These are phyloP conservation scores for Globisporangium spiculum DNA, from an alignment of 352 stramenopile species.

Conservation along the genomic window DNA sequence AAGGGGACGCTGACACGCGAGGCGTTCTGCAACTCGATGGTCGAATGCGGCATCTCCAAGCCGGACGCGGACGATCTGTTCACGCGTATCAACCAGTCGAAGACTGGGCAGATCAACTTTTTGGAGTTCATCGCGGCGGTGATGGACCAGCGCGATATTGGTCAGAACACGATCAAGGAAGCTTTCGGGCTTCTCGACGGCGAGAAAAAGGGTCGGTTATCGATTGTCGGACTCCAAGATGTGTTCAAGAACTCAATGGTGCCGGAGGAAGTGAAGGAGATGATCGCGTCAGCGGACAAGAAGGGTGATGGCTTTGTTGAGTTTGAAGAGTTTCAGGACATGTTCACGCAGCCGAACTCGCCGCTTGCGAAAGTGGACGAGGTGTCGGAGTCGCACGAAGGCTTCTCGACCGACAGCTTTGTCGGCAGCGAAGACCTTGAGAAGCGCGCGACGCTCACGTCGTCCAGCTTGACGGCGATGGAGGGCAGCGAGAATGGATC, in stretches of 20 bases:
- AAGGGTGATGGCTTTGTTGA: conserved; percentile 82
- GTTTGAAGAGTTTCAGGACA: conserved; percentile 89
- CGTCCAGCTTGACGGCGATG: conserved; percentile 8
- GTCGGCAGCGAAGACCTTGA: conserved; percentile 22
- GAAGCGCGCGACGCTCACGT: conserved; percentile 23
- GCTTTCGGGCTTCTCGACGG: conserved; percentile 88
- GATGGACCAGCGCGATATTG: conserved; percentile 87
- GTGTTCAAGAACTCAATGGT: conserved; percentile 89
- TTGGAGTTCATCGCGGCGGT: conserved; percentile 95
- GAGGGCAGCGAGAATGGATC: conserved; percentile 6
- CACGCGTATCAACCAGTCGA: conserved; percentile 74
- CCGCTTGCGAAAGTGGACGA: conserved; percentile 39
- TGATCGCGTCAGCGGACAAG: conserved; percentile 86
- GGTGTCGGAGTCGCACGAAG: conserved; percentile 23
- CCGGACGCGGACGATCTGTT: conserved; percentile 83
- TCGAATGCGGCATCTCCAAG: conserved; percentile 80
- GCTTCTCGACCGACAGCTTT: conserved; percentile 17
- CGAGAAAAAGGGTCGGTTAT: conserved; percentile 90
- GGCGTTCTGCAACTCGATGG: conserved; percentile 91
- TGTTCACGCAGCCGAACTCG: conserved; percentile 44
- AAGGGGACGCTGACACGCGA: conserved; percentile 87
- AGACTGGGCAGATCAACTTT: conserved; percentile 89
- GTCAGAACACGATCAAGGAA: conserved; percentile 91
- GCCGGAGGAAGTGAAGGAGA: conserved; percentile 84
- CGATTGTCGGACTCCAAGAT: conserved; percentile 84